Conservation (phyloP, 352 stramenopile genomes). For the Blastocystis sp. region DNA sequence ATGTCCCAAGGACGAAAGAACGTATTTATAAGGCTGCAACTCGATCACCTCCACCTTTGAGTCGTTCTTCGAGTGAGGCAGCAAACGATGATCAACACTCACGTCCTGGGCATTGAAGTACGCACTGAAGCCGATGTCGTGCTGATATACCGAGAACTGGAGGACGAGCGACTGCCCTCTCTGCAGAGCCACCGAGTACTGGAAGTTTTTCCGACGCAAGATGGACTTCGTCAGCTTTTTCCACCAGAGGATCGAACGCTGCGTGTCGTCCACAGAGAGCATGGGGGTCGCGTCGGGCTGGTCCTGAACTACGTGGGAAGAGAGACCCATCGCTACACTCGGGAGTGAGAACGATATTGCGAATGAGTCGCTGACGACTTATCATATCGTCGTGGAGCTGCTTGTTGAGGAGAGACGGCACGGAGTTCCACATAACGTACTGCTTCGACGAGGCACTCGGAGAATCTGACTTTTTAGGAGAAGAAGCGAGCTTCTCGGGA, state of each 20-base stretch:
- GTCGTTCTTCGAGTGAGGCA: not conserved
- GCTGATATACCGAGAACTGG: slow-evolving; percentile 18
- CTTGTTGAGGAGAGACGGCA: slow-evolving; percentile 41
- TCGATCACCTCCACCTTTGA: slow-evolving; percentile 17
- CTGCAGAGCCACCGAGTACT: not conserved
- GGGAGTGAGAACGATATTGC: slow-evolving; percentile 5
- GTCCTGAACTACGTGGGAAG: not conserved
- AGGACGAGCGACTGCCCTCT: not conserved
- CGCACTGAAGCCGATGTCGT: slow-evolving; percentile 46
- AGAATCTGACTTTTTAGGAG: not conserved
- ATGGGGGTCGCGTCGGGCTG: not conserved
- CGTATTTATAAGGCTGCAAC: slow-evolving; percentile 15
- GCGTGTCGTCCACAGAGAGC: not conserved
- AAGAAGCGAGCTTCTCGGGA: not conserved
- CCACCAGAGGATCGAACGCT: not conserved
- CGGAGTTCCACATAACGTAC: slow-evolving; percentile 32
- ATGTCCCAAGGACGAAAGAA: slow-evolving; percentile 10
- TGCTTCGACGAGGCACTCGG: not conserved
- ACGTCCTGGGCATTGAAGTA: not conserved
- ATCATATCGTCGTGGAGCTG: slow-evolving; percentile 23
- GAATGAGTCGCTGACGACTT: not conserved
- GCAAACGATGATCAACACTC: not conserved
- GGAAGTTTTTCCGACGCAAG: slow-evolving; percentile 16
- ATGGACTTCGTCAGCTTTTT: slow-evolving; percentile 1
- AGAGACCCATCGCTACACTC: not conserved